These are phyloP conservation scores for Xylaria sp. DNA, from an alignment of 2,329 filamentous ascomycete species.

Conservation along the genomic window DNA sequence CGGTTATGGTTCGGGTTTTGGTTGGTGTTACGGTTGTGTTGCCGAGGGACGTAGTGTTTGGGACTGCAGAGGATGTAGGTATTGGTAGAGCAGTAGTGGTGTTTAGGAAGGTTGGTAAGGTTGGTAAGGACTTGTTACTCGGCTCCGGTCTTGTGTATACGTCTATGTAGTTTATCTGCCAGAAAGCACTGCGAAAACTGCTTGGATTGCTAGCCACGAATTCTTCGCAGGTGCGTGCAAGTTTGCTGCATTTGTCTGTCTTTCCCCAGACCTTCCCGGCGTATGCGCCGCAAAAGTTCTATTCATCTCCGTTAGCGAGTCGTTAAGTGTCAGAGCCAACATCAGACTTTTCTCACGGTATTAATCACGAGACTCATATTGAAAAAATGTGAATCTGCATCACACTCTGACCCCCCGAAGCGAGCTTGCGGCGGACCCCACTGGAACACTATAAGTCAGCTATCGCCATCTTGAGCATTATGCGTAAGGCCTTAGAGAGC, in stretches of 20 bases:
- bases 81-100: conserved; percentile 20
- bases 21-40: conserved; percentile 34
- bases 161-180: conserved; percentile 68
- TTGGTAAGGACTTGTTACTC: conserved; percentile 25
- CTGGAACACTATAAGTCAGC: conserved; percentile 1
- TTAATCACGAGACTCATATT: conserved; percentile 79
- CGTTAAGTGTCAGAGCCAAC: neutral
- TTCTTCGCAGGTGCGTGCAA: conserved; percentile 59
- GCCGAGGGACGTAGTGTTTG: conserved; percentile 14
- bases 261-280: conserved; percentile 63
- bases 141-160: conserved; percentile 52
- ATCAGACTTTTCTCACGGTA: conserved; percentile 57
- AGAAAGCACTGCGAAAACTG: conserved; percentile 57
- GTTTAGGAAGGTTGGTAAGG: conserved; percentile 30
- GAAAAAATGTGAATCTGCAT: conserved; percentile 73
- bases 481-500: neutral
- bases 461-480: neutral
- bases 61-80: conserved; percentile 23
- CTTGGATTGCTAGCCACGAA: conserved; percentile 60
- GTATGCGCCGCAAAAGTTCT: conserved; percentile 82
- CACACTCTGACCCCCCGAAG: conserved; percentile 73
- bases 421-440: conserved; percentile 78
- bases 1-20: conserved; percentile 47
- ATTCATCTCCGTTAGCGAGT: conserved; percentile 14
- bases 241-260: conserved; percentile 53